Conservation (phyloP, 2,329 filamentous ascomycete species). For the Fusarium marasasianum region DNA sequence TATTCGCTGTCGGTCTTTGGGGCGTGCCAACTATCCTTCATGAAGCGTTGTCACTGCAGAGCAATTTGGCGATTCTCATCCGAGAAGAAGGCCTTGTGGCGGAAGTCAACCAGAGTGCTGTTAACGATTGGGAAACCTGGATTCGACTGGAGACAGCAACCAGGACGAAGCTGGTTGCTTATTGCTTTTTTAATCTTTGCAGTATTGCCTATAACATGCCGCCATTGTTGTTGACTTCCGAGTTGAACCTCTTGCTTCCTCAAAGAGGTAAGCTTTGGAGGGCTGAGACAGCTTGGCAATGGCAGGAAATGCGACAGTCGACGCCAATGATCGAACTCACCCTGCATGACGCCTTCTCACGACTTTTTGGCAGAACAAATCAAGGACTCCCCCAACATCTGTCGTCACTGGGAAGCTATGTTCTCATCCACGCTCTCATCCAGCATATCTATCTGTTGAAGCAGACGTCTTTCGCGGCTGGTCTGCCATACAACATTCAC, state of each 20-base stretch:
- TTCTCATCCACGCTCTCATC: slow-evolving; percentile 75
- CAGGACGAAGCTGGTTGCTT: slow-evolving; percentile 68
- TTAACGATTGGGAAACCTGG: slow-evolving; percentile 68
- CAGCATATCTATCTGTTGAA: slow-evolving; percentile 78
- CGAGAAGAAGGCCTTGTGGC: slow-evolving; percentile 66
- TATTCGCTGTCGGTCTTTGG: slow-evolving; percentile 70
- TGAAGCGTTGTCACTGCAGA: slow-evolving; percentile 68
- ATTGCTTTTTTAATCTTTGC: slow-evolving; percentile 71
- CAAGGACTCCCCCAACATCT: slow-evolving; percentile 60
- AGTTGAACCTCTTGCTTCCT: slow-evolving; percentile 65
- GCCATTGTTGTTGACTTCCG: slow-evolving; percentile 65
- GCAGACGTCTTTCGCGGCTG: slow-evolving; percentile 64
- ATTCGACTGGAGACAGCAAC: slow-evolving; percentile 65
- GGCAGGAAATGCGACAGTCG: slow-evolving; percentile 65
- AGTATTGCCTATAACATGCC: slow-evolving; percentile 70
- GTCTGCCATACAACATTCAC: slow-evolving; percentile 60
- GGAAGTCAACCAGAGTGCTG: slow-evolving; percentile 56
- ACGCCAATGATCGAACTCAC: slow-evolving; percentile 62
- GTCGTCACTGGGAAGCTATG: slow-evolving; percentile 73
- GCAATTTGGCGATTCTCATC: slow-evolving; percentile 65
- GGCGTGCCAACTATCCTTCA: slow-evolving; percentile 68
- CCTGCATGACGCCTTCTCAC: slow-evolving; percentile 65
- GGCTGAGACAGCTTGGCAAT: slow-evolving; percentile 66
- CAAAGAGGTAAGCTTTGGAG: slow-evolving; percentile 66
- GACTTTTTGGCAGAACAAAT: slow-evolving; percentile 62